phyloP scores from a whole-genome alignment of 2,329 filamentous ascomycete species.

The Fusarium keratoplasticum region DNA sequence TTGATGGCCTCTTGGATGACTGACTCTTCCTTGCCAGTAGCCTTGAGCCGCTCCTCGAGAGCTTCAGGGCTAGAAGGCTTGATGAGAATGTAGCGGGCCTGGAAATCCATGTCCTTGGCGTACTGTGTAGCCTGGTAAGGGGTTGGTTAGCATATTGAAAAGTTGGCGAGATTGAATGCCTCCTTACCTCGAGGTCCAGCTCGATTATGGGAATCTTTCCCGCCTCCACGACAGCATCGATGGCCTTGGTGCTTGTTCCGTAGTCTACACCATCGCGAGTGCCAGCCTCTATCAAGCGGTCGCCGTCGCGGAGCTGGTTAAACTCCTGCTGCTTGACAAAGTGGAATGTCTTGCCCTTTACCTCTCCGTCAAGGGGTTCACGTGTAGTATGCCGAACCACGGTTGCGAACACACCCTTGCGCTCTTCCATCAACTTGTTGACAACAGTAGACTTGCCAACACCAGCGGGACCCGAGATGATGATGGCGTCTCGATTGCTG shows the following conservation, averaged over 20 bases:
- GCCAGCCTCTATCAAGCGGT: slow-evolving; percentile 68
- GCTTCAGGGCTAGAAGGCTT: slow-evolving; percentile 51
- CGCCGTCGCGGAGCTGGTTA: slow-evolving; percentile 68
- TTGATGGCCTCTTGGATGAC: slow-evolving; percentile 40
- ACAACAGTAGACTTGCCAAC: slow-evolving; percentile 73
- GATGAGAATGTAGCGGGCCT: slow-evolving; percentile 67
- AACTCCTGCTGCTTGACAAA: slow-evolving; percentile 69
- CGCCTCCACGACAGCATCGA: slow-evolving; percentile 62
- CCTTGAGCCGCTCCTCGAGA: slow-evolving; percentile 46
- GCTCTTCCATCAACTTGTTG: slow-evolving; percentile 70
- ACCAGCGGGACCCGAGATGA: slow-evolving; percentile 74
- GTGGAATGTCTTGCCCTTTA: slow-evolving; percentile 63
- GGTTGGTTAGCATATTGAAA: not conserved
- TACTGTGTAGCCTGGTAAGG: slow-evolving; percentile 63
- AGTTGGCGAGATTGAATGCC: not conserved
- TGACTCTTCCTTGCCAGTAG: slow-evolving; percentile 40
- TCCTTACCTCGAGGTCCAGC: slow-evolving; percentile 64
- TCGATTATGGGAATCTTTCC: slow-evolving; percentile 71
- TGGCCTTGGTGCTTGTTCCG: slow-evolving; percentile 66
- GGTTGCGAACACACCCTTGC: slow-evolving; percentile 73
- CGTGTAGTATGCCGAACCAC: slow-evolving; percentile 68
- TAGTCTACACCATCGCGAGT: slow-evolving; percentile 63
- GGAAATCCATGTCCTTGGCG: slow-evolving; percentile 67
- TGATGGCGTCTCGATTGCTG: slow-evolving; percentile 65
- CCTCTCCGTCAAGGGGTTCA: slow-evolving; percentile 60